A percentile compares a stretch with the other conserved stretches of the same genome.
phyloP scores from a whole-genome alignment of 2,329 filamentous ascomycete species.

The Fusarium algeriense region DNA sequence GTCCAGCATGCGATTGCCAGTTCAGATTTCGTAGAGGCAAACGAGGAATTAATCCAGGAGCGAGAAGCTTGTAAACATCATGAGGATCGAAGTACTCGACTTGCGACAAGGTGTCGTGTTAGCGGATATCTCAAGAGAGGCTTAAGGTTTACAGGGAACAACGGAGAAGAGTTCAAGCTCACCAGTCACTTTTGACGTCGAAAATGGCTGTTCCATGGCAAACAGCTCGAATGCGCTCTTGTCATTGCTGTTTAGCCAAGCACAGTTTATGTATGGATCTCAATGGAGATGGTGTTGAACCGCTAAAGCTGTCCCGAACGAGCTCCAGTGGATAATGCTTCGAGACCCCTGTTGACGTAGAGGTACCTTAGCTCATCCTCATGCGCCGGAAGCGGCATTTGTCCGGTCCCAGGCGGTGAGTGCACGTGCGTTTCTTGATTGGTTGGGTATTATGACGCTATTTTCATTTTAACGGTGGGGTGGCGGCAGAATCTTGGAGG shows the following conservation, averaged over 20 bases:
- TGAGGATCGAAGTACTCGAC: conserved; percentile 98
- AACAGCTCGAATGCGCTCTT: conserved; percentile 44
- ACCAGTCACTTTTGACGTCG: conserved; percentile 84
- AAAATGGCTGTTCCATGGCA: conserved; percentile 74
- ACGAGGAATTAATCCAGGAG: conserved; percentile 80
- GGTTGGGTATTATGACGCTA: conserved; percentile 35
- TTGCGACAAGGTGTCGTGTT: conserved; percentile 54
- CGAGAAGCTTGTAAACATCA: conserved; percentile 85
- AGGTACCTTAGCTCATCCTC: conserved; percentile 41
- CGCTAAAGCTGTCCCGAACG: conserved; percentile 44
- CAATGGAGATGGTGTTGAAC: conserved; percentile 30
- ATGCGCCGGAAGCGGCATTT: conserved; percentile 46
- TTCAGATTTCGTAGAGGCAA: conserved; percentile 92
- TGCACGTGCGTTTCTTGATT: conserved; percentile 16
- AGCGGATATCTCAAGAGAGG: conserved; percentile 18
- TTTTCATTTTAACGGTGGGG: conserved; percentile 44
- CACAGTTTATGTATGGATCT: conserved; percentile 21
- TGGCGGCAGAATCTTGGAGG: conserved; percentile 52
- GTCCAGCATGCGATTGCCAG: conserved; percentile 95
- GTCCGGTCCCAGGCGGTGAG: conserved; percentile 48
- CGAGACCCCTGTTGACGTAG: conserved; percentile 34
- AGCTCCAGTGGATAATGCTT: conserved; percentile 31
- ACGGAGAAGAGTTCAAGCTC: conserved; percentile 36
- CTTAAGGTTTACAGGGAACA: background rate
- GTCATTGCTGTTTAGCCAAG: conserved; percentile 48